A percentile compares a stretch with the other conserved stretches of the same genome.
phyloP scores from a whole-genome alignment of 2,329 filamentous ascomycete species.

The Colletotrichum gloeosporioides region DNA sequence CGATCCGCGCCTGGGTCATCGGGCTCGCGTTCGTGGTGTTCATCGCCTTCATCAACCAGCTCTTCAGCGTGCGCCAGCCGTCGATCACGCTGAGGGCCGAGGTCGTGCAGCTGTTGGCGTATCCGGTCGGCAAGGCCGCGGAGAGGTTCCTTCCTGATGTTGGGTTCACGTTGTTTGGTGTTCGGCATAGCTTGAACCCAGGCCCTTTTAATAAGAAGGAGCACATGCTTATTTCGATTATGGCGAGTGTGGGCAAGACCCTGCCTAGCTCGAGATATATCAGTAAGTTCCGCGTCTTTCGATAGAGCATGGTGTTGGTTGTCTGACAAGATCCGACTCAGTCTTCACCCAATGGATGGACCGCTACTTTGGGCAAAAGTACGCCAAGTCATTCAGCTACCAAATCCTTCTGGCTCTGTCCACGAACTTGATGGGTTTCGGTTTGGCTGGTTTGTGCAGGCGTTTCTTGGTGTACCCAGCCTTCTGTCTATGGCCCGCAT shows the following conservation, averaged over 20 bases:
- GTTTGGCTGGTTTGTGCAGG: constrained; percentile 51
- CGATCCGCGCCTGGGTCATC: constrained; percentile 44
- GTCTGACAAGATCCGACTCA: constrained; percentile 20
- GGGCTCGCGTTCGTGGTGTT: constrained; percentile 39
- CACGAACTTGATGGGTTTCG: constrained; percentile 58
- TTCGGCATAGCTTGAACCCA: constrained; percentile 48
- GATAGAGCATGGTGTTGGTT: constrained; percentile 19
- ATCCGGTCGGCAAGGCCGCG: constrained; percentile 40
- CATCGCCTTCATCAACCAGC: constrained; percentile 38
- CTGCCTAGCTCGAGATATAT: constrained; percentile 50
- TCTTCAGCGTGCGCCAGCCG: constrained; percentile 47
- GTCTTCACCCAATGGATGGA: constrained; percentile 53
- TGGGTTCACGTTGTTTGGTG: constrained; percentile 38
- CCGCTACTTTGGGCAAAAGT: constrained; percentile 50
- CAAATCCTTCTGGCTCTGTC: constrained; percentile 50
- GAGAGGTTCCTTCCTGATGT: constrained; percentile 37
- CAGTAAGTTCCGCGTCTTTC: constrained; percentile 9
- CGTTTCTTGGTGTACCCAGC: constrained; percentile 54
- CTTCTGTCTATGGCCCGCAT: constrained; percentile 56
- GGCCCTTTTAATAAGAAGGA: constrained; percentile 60
- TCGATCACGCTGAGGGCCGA: constrained; percentile 43
- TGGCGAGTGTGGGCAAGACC: constrained; percentile 57
- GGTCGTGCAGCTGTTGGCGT: constrained; percentile 45
- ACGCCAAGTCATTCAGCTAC: constrained; percentile 47
- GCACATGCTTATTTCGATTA: constrained; percentile 59